Evolutionary conservation across 140 eudicot genomes (phyloP).

Genomic region (Stevia rebaudiana): DNA sequence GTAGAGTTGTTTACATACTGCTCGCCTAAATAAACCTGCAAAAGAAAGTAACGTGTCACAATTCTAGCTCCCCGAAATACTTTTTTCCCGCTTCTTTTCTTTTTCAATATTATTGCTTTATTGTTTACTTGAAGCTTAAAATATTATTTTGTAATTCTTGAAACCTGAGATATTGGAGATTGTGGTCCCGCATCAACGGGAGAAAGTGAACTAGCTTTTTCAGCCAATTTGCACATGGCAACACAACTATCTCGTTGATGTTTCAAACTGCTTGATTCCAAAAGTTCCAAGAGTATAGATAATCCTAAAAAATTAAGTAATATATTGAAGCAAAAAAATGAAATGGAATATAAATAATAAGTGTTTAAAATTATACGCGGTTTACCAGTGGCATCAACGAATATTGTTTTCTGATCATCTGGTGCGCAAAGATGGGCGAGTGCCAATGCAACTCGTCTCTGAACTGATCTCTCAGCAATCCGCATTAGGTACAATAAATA

Average conservation of each 20-base stretch:
- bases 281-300: conserved; percentile 58
- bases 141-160: too few species aligned
- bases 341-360: neutral
- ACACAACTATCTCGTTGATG: conserved; percentile 63
- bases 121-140: too few species aligned
- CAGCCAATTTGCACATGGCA: conserved; percentile 72
- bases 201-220: conserved; percentile 55
- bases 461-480: conserved; percentile 57
- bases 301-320: conserved; percentile 41
- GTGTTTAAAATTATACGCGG: neutral
- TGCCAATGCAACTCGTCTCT: conserved; percentile 73
- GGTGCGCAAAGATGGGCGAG: conserved; percentile 90
- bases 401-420: conserved; percentile 58
- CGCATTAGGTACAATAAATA: conserved; percentile 76
- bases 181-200: conserved; percentile 82
- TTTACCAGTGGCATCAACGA: conserved; percentile 64
- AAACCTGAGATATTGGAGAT: conserved; percentile 73
- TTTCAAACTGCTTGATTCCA: conserved; percentile 50
- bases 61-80: too few species aligned
- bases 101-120: too few species aligned
- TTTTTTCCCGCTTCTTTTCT: too few species aligned
- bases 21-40: conserved; percentile 80
- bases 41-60: neutral
- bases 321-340: conserved; percentile 11
- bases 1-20: conserved; percentile 75